These are phyloP conservation scores for Mycena sanguinolenta DNA, from an alignment of 768 basidiomycete genomes.

Conservation along the genomic window DNA sequence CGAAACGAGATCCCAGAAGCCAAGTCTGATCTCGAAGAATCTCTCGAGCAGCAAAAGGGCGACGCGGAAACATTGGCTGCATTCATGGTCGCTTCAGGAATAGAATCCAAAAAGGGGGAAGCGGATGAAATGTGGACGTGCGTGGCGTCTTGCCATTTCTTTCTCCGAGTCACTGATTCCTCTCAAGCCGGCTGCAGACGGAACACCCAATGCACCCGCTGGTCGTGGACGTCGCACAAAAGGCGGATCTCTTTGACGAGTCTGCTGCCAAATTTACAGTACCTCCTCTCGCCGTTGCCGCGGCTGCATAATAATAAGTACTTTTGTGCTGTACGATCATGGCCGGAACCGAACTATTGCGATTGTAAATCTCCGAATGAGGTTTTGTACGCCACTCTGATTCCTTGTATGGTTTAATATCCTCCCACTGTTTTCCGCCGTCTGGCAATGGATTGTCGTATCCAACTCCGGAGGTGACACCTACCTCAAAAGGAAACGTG, in stretches of 20 bases:
- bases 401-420: background rate
- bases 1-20: slow-evolving; percentile 81
- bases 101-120: slow-evolving; percentile 73
- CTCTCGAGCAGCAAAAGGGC: slow-evolving; percentile 67
- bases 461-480: background rate
- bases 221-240: slow-evolving; percentile 70
- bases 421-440: background rate
- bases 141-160: slow-evolving; percentile 44
- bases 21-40: slow-evolving; percentile 86
- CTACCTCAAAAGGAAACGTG: background rate
- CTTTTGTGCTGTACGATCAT: slow-evolving; percentile 17
- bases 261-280: slow-evolving; percentile 69
- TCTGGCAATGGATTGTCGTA: background rate
- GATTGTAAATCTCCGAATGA: background rate
- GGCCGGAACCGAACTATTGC: slow-evolving; percentile 21
- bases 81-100: slow-evolving; percentile 71
- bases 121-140: slow-evolving; percentile 80
- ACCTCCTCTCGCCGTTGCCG: slow-evolving; percentile 62
- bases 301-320: slow-evolving; percentile 29
- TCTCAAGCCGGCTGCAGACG: slow-evolving; percentile 49
- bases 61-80: slow-evolving; percentile 81
- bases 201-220: slow-evolving; percentile 79
- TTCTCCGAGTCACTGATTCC: slow-evolving; percentile 20
- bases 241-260: slow-evolving; percentile 75
- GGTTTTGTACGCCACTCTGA: background rate